Conservation (phyloP, 163 green algal species). For the Scenedesmus sp. region DNA sequence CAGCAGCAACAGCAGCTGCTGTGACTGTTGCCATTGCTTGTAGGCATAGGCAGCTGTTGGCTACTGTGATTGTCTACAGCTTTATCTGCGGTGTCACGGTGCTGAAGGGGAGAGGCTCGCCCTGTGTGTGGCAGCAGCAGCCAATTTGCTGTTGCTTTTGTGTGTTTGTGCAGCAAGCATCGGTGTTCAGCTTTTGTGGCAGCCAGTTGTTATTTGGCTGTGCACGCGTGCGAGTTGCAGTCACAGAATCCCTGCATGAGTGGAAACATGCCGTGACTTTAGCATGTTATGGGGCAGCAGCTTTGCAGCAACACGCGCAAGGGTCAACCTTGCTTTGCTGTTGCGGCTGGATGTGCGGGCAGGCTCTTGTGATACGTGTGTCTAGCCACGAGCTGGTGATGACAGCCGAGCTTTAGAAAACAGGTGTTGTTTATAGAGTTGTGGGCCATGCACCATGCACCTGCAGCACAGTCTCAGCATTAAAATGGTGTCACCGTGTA, state of each 20-base stretch:
- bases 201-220: neutral
- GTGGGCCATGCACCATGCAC: neutral
- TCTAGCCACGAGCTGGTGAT: neutral
- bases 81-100: neutral
- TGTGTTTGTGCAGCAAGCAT: neutral
- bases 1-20: neutral
- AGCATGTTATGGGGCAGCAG: neutral
- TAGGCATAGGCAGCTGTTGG: neutral
- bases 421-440: neutral
- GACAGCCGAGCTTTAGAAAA: neutral
- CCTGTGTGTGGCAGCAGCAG: too few relatives aligned
- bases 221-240: neutral
- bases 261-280: neutral
- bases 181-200: neutral
- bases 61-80: neutral
- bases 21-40: neutral
- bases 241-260: neutral
- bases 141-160: neutral
- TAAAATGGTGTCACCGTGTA: too few relatives aligned
- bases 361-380: neutral
- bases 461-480: neutral
- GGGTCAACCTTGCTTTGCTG: too few relatives aligned
- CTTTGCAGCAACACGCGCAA: too few relatives aligned
- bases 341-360: neutral
- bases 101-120: too few relatives aligned